phyloP scores from a whole-genome alignment of 2,329 filamentous ascomycete species.

The Ascochyta pisi region DNA sequence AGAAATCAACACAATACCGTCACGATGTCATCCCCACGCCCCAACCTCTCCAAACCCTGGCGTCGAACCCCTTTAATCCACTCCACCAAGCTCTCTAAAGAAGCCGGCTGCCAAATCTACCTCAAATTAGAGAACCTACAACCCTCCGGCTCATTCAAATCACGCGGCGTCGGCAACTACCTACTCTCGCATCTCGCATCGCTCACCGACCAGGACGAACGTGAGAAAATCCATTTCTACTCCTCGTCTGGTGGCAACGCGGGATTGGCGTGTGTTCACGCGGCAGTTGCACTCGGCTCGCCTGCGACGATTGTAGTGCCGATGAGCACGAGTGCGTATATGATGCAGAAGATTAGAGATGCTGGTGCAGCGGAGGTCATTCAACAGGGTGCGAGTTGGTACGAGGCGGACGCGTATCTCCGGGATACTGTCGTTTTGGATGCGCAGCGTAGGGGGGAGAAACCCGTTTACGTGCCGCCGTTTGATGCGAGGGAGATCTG shows the following conservation, averaged over 20 bases:
- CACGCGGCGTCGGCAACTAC: constrained; percentile 72
- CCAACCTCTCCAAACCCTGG: constrained; percentile 57
- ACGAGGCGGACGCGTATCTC: constrained; percentile 71
- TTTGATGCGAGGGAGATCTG: constrained; percentile 71
- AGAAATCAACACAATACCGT: neutral
- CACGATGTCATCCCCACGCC: neutral
- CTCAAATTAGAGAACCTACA: constrained; percentile 85
- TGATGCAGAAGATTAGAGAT: constrained; percentile 71
- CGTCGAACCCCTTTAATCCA: constrained; percentile 72
- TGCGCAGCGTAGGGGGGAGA: constrained; percentile 19
- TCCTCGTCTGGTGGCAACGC: constrained; percentile 81
- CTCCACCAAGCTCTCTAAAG: constrained; percentile 68
- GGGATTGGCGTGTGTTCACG: constrained; percentile 77
- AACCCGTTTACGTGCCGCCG: constrained; percentile 66
- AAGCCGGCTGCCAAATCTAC: constrained; percentile 76
- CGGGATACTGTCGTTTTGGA: constrained; percentile 59
- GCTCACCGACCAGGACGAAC: constrained; percentile 23
- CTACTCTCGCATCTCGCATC: constrained; percentile 58
- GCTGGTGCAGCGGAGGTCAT: constrained; percentile 71
- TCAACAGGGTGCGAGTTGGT: constrained; percentile 69
- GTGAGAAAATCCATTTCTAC: constrained; percentile 69
- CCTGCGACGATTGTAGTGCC: constrained; percentile 78
- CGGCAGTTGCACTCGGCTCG: constrained; percentile 66
- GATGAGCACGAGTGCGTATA: constrained; percentile 65
- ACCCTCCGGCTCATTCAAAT: constrained; percentile 84